Conservation (phyloP, 495 filamentous ascomycete species). For the Aspergillus saccharolyticus region DNA sequence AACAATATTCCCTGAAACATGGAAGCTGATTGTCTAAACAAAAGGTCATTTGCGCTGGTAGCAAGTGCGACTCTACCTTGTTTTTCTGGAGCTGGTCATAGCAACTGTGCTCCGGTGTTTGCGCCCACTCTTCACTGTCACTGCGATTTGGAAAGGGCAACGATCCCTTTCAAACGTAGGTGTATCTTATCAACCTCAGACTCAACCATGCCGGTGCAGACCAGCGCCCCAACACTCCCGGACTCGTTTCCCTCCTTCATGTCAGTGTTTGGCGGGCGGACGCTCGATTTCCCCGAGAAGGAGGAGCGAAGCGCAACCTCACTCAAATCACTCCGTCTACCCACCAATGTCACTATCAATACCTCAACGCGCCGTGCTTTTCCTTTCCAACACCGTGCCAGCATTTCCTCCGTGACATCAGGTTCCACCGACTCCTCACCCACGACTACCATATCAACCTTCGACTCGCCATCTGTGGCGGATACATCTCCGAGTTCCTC, state of each 20-base stretch:
- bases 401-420: slow-evolving; percentile 66
- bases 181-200: slow-evolving; percentile 16
- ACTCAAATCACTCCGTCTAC: slow-evolving; percentile 25
- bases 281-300: slow-evolving; percentile 23
- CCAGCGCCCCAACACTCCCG: slow-evolving; percentile 41
- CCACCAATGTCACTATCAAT: slow-evolving; percentile 31
- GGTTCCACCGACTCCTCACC: slow-evolving; percentile 92
- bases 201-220: slow-evolving; percentile 44
- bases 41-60: slow-evolving; percentile 45
- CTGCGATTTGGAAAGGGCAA: slow-evolving; percentile 23
- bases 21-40: slow-evolving; percentile 31
- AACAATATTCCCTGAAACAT: slow-evolving; percentile 18
- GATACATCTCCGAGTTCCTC: slow-evolving; percentile 91
- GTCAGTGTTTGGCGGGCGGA: slow-evolving; percentile 55
- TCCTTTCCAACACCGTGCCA: slow-evolving; percentile 38
- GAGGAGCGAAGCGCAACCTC: slow-evolving; percentile 26
- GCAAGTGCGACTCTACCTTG: slow-evolving; percentile 32
- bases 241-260: slow-evolving; percentile 69
- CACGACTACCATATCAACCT: slow-evolving; percentile 90
- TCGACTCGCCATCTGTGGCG: slow-evolving; percentile 81
- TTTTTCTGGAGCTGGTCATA: slow-evolving; percentile 21
- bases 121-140: slow-evolving; percentile 14
- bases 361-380: slow-evolving; percentile 25
- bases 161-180: slow-evolving; percentile 27
- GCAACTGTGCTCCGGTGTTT: slow-evolving; percentile 16